Conservation (phyloP, 148 eudicot genomes). For the Polygonum maritimum region DNA sequence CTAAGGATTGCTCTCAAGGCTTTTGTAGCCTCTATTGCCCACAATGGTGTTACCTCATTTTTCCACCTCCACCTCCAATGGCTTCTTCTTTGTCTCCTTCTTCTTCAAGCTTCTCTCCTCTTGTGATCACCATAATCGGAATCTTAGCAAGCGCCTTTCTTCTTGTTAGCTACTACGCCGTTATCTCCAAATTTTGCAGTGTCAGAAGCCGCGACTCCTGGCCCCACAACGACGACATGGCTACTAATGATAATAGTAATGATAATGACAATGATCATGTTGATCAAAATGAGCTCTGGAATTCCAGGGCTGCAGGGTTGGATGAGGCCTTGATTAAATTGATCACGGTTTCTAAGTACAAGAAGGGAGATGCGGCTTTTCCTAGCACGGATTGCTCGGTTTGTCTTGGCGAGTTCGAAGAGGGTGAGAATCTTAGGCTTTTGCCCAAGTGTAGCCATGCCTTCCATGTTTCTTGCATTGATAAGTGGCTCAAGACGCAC, state of each 20-base stretch:
- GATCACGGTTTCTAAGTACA: slow-evolving; percentile 48
- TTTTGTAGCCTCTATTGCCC: slow-evolving; percentile 64
- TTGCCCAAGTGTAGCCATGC: slow-evolving; percentile 83
- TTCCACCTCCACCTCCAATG: slow-evolving; percentile 60
- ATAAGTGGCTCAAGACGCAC: slow-evolving; percentile 79
- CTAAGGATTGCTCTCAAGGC: slow-evolving; percentile 58
- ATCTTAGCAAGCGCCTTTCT: slow-evolving; percentile 72
- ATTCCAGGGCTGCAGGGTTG: slow-evolving; percentile 39
- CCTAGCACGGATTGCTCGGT: slow-evolving; percentile 50
- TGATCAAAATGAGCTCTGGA: slow-evolving; percentile 42
- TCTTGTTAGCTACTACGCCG: slow-evolving; percentile 65
- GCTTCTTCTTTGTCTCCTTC: slow-evolving; percentile 24
- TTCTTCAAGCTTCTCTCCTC: slow-evolving; percentile 50
- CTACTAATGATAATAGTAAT: slow-evolving; percentile 15
- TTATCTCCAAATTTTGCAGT: slow-evolving; percentile 55
- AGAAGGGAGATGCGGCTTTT: slow-evolving; percentile 37
- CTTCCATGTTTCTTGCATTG: slow-evolving; percentile 72
- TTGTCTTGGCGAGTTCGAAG: slow-evolving; percentile 63
- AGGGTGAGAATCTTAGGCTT: slow-evolving; percentile 52
- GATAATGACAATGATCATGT: slow-evolving; percentile 21
- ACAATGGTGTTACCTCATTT: slow-evolving; percentile 55
- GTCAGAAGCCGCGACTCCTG: slow-evolving; percentile 21
- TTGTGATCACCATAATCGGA: slow-evolving; percentile 70
- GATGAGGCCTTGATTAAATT: slow-evolving; percentile 58
- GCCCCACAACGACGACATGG: slow-evolving; percentile 16